A percentile compares a stretch with the other conserved stretches of the same genome.
phyloP scores from a whole-genome alignment of 345 rosid species.

The Murraya koenigii region DNA sequence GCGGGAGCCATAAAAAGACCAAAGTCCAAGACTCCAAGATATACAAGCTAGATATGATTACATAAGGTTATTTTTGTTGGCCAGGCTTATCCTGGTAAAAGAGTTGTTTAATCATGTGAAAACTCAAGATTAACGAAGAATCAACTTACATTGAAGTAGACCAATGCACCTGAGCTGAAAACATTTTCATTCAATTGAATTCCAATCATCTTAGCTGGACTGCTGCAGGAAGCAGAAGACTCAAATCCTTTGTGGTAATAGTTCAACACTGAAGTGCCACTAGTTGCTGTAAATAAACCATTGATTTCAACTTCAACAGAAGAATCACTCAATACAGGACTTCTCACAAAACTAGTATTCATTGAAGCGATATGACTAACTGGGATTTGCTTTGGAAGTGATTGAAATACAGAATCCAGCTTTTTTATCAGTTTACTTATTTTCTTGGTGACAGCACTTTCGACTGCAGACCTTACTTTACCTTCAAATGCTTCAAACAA shows the following conservation, averaged over 20 bases:
- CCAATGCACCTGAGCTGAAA: slow-evolving; percentile 50
- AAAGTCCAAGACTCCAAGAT: background rate
- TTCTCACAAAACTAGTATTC: slow-evolving; percentile 57
- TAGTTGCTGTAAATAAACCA: slow-evolving; percentile 49
- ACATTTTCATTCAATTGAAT: slow-evolving; percentile 58
- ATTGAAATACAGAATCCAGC: slow-evolving; percentile 59
- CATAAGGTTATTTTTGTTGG: background rate
- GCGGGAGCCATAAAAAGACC: background rate
- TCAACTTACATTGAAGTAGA: slow-evolving; percentile 69
- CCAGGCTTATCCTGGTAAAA: background rate
- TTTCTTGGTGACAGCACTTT: slow-evolving; percentile 46
- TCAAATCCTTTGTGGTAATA: slow-evolving; percentile 11
- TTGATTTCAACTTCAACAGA: slow-evolving; percentile 45
- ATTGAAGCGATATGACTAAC: slow-evolving; percentile 48
- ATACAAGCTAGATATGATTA: background rate
- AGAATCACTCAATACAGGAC: slow-evolving; percentile 47
- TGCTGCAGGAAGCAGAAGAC: slow-evolving; percentile 19
- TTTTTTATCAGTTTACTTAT: slow-evolving; percentile 48
- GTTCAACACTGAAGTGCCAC: slow-evolving; percentile 20
- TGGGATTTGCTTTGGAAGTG: slow-evolving; percentile 54
- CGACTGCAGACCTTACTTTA: slow-evolving; percentile 50
- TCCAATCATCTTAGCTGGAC: slow-evolving; percentile 43
- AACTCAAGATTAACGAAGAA: background rate
- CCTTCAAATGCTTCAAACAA: slow-evolving; percentile 59
- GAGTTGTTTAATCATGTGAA: background rate